Evolutionary conservation across 1,284 basidiomycete species (phyloP), one percentile per base, ranked within the genome.

Genomic region (Golubevia pallescens): DNA sequence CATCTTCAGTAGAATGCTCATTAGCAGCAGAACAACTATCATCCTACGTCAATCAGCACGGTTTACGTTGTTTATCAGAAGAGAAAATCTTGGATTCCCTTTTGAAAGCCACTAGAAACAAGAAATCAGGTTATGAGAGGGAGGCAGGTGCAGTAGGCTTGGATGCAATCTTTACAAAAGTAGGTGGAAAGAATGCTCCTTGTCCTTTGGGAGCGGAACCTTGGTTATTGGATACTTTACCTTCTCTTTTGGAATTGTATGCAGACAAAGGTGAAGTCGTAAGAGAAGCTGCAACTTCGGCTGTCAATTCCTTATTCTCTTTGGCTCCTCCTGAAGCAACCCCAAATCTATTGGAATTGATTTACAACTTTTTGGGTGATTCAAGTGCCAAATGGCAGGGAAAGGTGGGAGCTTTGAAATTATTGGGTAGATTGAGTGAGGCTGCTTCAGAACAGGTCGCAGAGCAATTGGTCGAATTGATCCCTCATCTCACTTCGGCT

Each of bases 181-280:
- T 79, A 24, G 81, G 74, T 59, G 80, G 79, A 38, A 82, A 81
- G 71, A 84, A 86, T 55, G 77, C 86, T 91, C 94, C 84, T 91
- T 93, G 77, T 63, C 85, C 80, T 38, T 86, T 74, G 52, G 90
- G 95, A 42, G 88, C 89, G 60, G 93, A 91, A 66, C 94, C 94
- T n/a, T 88, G 94, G 71, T 89, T 97, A 38, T 88, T 97, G 19
- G 89, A 91, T 3, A 91, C 92, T 21, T 90, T 99, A 58, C 90
- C 93, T 10, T 86, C 90, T 61, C 87, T 98, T 57, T 92, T 94
- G 82, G 93, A 94, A 71, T 88, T 95, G 57, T 92, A 93, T 86
- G 92, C 93, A 89, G 96, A 99, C 87, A 97, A 97, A 87, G 94
- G 94, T 68, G 93, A 96, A 70, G 93, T 95, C 53, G 94, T 97